Base-by-base conservation (phyloP, 306 rosid species). In the Gastrolobium villosum region DNA sequence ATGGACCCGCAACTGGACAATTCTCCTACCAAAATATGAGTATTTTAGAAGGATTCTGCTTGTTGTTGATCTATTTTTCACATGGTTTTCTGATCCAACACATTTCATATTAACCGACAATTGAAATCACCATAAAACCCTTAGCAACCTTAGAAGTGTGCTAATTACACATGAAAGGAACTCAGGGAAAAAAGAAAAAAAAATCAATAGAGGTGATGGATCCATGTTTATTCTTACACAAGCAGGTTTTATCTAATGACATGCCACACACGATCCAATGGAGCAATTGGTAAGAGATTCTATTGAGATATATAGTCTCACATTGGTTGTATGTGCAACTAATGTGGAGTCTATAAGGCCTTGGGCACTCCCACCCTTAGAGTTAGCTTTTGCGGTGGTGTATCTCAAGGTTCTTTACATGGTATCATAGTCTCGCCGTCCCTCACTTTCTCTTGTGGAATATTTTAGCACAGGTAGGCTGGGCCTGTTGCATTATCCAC, bases 1-100 rank as follows among this genome's bases (percentile, higher is more conserved):
- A n/a, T n/a, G 88, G 86, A 70, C 64, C 82, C 83, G 50, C 71
- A 67, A 46, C 1, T 41, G 28, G 81, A 46, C 65, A 72, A 50
- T 14, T 81, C 52, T 46, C 69, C 65, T 49, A 71, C 54, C 73
- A 48, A 75, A 72, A 57, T 11, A 70, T 32, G 86, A 86, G 91
- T 93, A 83, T 77, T 85, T 87, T 82, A 85, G 75, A 85, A 72
- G 92, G 84, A 78, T 77, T 67, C 75, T 70, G 78, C 90, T 79
- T 75, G 80, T 79, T 86, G 85, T 77, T 76, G 85, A 26, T 71
- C 76, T 68, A 75, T 50, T 84, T 68, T 66, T 63, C 96, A 88
- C 90, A 86, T 93, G 98, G 80, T 73, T 75, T 86, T n/a, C 91
- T 86, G 93, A 84, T 86, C 88, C 67, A 49, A 34, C 40, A 69